Evolutionary conservation across 208 protist genomes (phyloP).

Genomic region (Vickermania spadyakhi): DNA sequence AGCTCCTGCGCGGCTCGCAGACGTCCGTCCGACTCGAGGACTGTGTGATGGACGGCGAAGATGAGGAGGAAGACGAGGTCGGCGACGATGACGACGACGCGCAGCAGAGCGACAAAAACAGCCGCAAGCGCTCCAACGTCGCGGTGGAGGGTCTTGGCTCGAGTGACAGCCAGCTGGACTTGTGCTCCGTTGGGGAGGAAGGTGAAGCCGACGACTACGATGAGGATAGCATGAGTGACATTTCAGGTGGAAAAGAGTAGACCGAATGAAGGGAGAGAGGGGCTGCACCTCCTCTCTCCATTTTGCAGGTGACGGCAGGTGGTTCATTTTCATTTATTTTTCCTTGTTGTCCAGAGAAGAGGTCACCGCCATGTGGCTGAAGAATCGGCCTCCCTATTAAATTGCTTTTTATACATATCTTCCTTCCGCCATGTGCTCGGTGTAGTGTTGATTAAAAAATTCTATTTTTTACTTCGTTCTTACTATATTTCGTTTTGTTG

Average conservation of each 20-base stretch:
- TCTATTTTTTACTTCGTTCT: no score
- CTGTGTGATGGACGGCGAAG: neutral
- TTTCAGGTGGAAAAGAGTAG: constrained; percentile 12
- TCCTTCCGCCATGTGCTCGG: no score
- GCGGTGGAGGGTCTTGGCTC: neutral
- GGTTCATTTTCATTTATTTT: no score
- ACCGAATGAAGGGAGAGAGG: neutral
- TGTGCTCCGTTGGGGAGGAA: neutral
- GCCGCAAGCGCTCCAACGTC: neutral
- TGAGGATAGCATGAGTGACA: constrained; percentile 16
- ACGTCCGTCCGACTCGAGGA: constrained; percentile 2
- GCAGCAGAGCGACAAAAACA: neutral
- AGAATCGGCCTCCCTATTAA: no score
- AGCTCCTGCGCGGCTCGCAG: neutral
- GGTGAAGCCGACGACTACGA: constrained; percentile 21
- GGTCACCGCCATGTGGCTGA: no score
- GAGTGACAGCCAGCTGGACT: neutral
- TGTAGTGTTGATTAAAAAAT: no score
- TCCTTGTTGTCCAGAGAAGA: no score
- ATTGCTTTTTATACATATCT: no score
- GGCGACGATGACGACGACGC: constrained; percentile 1
- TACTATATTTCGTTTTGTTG: no score
- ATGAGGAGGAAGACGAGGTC: constrained; percentile 8
- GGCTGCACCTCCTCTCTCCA: no score
- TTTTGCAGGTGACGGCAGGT: no score